Evolutionary conservation across 441 rosid species (phyloP).

Genomic region (Bocquillonia castaneifolia): DNA sequence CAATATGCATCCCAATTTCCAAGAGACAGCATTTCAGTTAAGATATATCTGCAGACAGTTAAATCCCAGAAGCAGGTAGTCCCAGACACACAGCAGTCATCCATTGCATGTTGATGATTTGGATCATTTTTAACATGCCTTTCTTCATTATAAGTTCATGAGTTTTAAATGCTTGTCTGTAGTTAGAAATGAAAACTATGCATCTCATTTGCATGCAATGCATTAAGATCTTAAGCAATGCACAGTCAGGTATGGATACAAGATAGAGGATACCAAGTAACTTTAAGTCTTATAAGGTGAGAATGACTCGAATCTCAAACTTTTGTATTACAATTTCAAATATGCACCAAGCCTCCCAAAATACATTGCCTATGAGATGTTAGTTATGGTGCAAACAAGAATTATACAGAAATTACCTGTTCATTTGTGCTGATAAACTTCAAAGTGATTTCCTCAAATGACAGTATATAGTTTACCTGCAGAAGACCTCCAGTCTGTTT

Average conservation of each 20-base stretch:
- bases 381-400: slow-evolving; percentile 7
- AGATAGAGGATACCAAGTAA: slow-evolving; percentile 2
- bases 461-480: slow-evolving; percentile 80
- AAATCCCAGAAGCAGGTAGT: background rate
- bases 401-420: slow-evolving; percentile 50
- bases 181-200: background rate
- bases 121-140: background rate
- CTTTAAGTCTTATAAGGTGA: too few species aligned
- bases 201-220: slow-evolving; percentile 7
- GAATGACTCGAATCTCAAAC: too few species aligned
- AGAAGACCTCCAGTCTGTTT: slow-evolving; percentile 28
- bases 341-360: too few species aligned
- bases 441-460: slow-evolving; percentile 96
- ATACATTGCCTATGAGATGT: background rate
- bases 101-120: background rate
- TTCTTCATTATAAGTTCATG: background rate
- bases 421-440: slow-evolving; percentile 84
- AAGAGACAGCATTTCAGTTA: slow-evolving; percentile 5
- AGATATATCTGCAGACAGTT: background rate
- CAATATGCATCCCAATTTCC: slow-evolving; percentile 1
- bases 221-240: background rate
- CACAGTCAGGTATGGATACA: background rate
- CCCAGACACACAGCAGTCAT: slow-evolving; percentile 1
- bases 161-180: slow-evolving; percentile 6
- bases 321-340: too few species aligned